Percentiles rank a stretch among this genome's conserved stretches.
phyloP scores from a whole-genome alignment of 352 stramenopile genomes.

The Phytophthora crassamura region DNA sequence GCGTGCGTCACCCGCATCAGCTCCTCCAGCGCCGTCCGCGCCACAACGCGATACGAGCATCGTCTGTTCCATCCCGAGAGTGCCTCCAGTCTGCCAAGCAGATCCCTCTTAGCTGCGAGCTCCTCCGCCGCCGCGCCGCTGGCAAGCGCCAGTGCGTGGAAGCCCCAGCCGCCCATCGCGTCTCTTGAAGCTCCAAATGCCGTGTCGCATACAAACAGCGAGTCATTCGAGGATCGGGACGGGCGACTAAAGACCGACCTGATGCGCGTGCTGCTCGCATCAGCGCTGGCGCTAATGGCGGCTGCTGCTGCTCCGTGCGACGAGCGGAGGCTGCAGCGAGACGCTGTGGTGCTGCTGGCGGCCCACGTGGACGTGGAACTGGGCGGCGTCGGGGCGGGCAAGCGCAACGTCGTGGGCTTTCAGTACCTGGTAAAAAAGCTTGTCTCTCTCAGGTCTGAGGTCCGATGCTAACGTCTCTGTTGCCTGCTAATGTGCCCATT shows the following conservation, averaged over 20 bases:
- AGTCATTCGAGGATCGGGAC: too few relatives aligned
- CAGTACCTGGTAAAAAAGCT: constrained; percentile 65
- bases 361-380: constrained; percentile 72
- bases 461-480: constrained; percentile 14
- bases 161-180: constrained; percentile 40
- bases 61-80: constrained; percentile 34
- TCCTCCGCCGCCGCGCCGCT: constrained; percentile 50
- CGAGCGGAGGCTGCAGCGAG: constrained; percentile 52
- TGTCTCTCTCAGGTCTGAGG: too few relatives aligned
- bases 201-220: background rate
- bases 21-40: constrained; percentile 45
- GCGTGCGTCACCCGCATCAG: constrained; percentile 20
- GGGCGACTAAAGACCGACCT: constrained; percentile 1
- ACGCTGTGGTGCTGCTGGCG: constrained; percentile 51
- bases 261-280: constrained; percentile 5
- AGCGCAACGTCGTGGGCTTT: constrained; percentile 62
- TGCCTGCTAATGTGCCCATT: background rate
- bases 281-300: constrained; percentile 3
- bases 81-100: constrained; percentile 34
- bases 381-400: constrained; percentile 66
- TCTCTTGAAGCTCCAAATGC: constrained; percentile 5
- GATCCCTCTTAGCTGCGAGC: constrained; percentile 28
- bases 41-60: constrained; percentile 59
- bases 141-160: constrained; percentile 55
- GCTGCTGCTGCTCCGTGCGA: constrained; percentile 40